Evolutionary conservation across 768 basidiomycete species (phyloP).

Genomic region (Phylloporus arenicola): DNA sequence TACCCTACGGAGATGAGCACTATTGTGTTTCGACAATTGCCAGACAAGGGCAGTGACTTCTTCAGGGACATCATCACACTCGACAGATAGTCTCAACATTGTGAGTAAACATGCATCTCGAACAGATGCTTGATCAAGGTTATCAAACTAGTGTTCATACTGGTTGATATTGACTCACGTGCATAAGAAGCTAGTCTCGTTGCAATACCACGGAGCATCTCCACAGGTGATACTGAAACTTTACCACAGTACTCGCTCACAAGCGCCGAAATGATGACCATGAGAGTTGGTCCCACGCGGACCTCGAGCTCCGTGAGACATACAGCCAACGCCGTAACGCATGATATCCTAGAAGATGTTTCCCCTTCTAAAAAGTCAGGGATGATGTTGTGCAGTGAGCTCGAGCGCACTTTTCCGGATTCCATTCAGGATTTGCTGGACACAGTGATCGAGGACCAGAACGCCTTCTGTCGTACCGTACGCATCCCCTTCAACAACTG

Average conservation of each 20-base stretch:
- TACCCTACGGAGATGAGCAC: constrained; percentile 58
- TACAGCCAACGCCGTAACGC: constrained; percentile 42
- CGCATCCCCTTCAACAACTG: constrained; percentile 31
- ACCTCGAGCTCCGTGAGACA: constrained; percentile 36
- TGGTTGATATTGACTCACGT: constrained; percentile 34
- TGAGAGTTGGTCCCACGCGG: constrained; percentile 49
- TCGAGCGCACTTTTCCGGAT: constrained; percentile 44
- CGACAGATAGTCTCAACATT: constrained; percentile 62
- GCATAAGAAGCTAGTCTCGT: constrained; percentile 36
- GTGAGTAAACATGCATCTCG: constrained; percentile 69
- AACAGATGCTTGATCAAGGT: constrained; percentile 46
- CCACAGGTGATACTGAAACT: constrained; percentile 44
- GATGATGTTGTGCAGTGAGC: background rate
- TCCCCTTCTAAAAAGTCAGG: constrained; percentile 32
- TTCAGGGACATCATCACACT: constrained; percentile 50
- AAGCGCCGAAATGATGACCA: constrained; percentile 65
- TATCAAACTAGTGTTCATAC: constrained; percentile 6
- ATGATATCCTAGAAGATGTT: constrained; percentile 37
- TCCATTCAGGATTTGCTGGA: constrained; percentile 50
- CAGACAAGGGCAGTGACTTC: constrained; percentile 40
- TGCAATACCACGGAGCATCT: constrained; percentile 45
- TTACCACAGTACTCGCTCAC: constrained; percentile 55
- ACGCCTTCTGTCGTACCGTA: constrained; percentile 27
- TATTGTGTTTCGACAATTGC: constrained; percentile 38
- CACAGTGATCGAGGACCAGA: constrained; percentile 48